Evolutionary conservation across 1,139 yeast species (phyloP).

Genomic region (Kluyveromyces marxianus): DNA sequence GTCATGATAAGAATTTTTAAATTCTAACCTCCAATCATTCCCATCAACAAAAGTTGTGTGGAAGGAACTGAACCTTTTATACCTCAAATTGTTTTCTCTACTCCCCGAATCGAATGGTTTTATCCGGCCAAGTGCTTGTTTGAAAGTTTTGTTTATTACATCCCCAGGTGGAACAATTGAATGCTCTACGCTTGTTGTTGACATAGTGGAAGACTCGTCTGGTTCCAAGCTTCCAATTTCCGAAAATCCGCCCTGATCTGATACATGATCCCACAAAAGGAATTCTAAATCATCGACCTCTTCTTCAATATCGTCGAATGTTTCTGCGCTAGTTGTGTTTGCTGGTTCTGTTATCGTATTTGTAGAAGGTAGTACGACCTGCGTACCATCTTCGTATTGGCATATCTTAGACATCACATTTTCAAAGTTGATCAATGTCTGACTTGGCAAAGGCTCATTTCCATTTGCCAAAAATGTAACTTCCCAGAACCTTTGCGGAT

Average conservation of each 20-base stretch:
- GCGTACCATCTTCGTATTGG: constrained; percentile 1
- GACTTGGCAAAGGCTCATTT: background rate
- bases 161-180: background rate
- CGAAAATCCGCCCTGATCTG: background rate
- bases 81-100: background rate
- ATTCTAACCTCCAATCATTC: background rate
- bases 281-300: constrained; percentile 22
- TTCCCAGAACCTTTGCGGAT: constrained; percentile 29
- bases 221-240: background rate
- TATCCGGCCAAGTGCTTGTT: constrained; percentile 15
- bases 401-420: constrained; percentile 20
- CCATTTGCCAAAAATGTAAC: constrained; percentile 18
- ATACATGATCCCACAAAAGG: constrained; percentile 9
- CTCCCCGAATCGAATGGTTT: constrained; percentile 1
- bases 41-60: background rate
- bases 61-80: constrained; percentile 8
- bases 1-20: background rate
- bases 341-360: background rate
- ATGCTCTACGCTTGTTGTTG: constrained; percentile 1
- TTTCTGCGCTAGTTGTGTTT: background rate
- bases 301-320: constrained; percentile 4
- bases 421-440: constrained; percentile 16
- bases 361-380: no score
- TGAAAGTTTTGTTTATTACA: constrained; percentile 18
- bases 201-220: background rate